Evolutionary conservation across 768 basidiomycete genomes (phyloP), one percentile per base, ranked within the genome.

Genomic region (Rossbeevera mucosa): DNA sequence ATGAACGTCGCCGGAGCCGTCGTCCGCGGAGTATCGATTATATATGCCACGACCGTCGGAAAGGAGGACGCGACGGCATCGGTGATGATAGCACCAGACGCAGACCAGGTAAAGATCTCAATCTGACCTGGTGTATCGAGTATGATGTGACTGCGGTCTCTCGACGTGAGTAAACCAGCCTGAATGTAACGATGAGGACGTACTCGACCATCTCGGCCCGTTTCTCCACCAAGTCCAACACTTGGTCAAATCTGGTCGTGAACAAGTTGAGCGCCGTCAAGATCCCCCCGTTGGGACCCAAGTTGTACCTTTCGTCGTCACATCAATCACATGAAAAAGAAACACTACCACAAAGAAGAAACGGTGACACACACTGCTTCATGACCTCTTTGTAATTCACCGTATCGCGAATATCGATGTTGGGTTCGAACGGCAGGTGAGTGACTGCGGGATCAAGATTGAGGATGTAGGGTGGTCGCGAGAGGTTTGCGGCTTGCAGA

Each of bases 101-200:
- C 96, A 0, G 94, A 97, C 96, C 96, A 99, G 46, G 96, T 99
- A 67, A 99, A 99, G 59, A 98, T 99, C 72, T 99, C 96, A 63
- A 99, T 99, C 71, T 99, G 96, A 4, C 96, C 96, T 6, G 96
- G 96, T 0, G 96, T 99, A 63, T 99, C 96, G 44, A 99, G 76
- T 43, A 99, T 85, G 54, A 99, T 81, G 73, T 98, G 88, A 62
- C 95, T 97, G 63, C 28, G 30, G n/a, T n/a, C n/a, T n/a, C n/a
- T 29, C 38, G 18, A 16, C 33, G 20, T 51, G 28, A 28, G 30
- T 38, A 11, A 14, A n/a, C 6, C 25, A 7, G n/a, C 16, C 38
- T 41, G 29, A 47, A 41, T 38, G 40, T 44, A 29, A 22, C 18
- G 24, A 21, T 4, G 36, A 33, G 46, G 7, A 74, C 88, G 72